Evolutionary conservation across 2,329 filamentous ascomycete genomes (phyloP).

Genomic region (Tolypocladium tropicale): DNA sequence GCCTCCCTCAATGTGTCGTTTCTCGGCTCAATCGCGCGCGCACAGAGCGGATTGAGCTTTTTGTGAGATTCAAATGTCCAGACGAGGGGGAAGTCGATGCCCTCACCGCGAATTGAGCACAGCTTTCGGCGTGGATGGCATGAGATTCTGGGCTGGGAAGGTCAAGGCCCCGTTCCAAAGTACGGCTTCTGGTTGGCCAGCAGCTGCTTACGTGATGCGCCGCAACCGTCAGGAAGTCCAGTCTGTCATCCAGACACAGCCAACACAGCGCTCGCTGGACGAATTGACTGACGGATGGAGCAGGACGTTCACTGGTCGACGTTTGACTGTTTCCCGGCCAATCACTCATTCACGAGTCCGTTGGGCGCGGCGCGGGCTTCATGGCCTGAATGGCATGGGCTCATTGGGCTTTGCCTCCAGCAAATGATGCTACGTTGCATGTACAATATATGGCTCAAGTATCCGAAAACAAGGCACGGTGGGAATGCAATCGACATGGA

Average conservation of each 20-base stretch:
- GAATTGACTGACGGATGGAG: too few relatives aligned
- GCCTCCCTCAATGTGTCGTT: background rate
- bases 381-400: too few relatives aligned
- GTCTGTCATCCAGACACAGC: background rate
- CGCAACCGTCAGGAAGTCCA: background rate
- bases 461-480: too few relatives aligned
- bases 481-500: too few relatives aligned
- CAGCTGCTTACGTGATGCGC: conserved; percentile 6
- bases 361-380: too few relatives aligned
- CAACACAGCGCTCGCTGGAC: too few relatives aligned
- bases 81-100: background rate
- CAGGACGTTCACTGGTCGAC: too few relatives aligned
- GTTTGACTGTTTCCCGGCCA: too few relatives aligned
- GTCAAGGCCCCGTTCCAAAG: background rate
- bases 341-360: too few relatives aligned
- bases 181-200: conserved; percentile 4
- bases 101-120: background rate
- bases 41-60: background rate
- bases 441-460: too few relatives aligned
- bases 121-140: background rate
- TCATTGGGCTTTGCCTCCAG: too few relatives aligned
- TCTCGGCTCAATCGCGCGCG: background rate
- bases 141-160: background rate
- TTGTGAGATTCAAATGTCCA: background rate
- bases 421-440: too few relatives aligned